Base-by-base conservation (phyloP, 164 flowering plant genomes). In the Magnolia officinalis region DNA sequence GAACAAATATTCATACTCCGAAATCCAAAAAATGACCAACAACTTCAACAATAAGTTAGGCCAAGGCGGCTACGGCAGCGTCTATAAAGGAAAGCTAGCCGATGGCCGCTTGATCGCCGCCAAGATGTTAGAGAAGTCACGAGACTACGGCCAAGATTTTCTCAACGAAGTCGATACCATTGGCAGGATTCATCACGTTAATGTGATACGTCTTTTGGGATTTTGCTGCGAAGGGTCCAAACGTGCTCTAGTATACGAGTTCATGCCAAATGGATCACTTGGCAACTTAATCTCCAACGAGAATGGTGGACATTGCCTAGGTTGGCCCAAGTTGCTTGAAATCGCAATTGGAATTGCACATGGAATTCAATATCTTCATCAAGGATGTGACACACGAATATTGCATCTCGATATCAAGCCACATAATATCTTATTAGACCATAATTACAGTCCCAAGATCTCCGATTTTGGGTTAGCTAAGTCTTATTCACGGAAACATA, bases 381-480 rank as follows among this genome's bases (percentile, higher is more conserved):
- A 45, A 64, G 77, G 80, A 0, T 78, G 80, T n/a, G 75, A 67
- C 23, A 66, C 74, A 2, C 23, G 83, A 16, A 81, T 74, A 65
- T 20, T 81, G 77, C 82, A 80, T 55, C 74, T 74, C 6, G 82
- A 80, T 45, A 76, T 80, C 61, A 80, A 80, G 59, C 82, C 82
- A 1, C 77, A 77, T 19, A 80, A 80, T 58, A 69, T 80, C 31
- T 70, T 80, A 71, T 67, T 80, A 21, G 82, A 77, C 52, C 66
- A 70, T 2, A 45, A 81, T 0, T 74, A 77, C 16, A 13, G 37
- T 20, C 80, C 83, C 24, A 81, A 72, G 71, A 77, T 81, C 21
- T 77, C 80, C 1, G 83, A 81, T 72, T 81, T 81, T 63, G 83
- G 83, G 19, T 21, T 81, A 18, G 78, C 82, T 24, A 80, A 80